Percentiles rank a stretch among this genome's conserved stretches.
Conservation (phyloP, 345 rosid species). For the Mercurialis annua region DNA sequence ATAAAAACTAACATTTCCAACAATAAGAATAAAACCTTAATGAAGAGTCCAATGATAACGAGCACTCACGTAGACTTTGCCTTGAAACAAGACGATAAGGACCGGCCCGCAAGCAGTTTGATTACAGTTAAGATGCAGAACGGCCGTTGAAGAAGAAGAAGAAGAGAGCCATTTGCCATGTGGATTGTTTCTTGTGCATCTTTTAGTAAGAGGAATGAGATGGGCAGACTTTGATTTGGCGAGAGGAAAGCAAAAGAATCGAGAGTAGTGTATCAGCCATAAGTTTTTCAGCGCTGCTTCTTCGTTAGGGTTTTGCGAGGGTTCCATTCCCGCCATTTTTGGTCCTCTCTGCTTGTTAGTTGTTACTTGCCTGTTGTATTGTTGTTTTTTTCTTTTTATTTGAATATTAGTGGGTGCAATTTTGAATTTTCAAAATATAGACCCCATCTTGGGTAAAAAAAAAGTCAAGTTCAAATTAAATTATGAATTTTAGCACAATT, state of each 20-base stretch:
- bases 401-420: background rate
- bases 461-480: too few species aligned
- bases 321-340: conserved; percentile 16
- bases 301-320: conserved; percentile 4
- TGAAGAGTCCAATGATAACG: background rate
- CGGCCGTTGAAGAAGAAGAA: conserved; percentile 20
- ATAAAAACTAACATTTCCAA: background rate
- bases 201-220: background rate
- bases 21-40: background rate
- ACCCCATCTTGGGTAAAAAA: too few species aligned
- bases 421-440: too few species aligned
- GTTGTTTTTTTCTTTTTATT: background rate
- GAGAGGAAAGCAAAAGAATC: conserved; percentile 16
- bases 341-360: background rate
- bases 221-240: background rate
- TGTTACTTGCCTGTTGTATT: background rate
- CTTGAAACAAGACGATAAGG: conserved; percentile 11
- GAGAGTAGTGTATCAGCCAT: conserved; percentile 18
- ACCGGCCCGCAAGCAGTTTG: background rate
- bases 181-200: background rate
- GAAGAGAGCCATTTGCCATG: conserved; percentile 15
- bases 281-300: background rate
- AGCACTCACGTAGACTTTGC: conserved; percentile 17
- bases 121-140: conserved; percentile 3
- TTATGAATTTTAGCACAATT: too few species aligned